Conservation (phyloP, 352 stramenopile genomes). For the Peronospora belbahrii region DNA sequence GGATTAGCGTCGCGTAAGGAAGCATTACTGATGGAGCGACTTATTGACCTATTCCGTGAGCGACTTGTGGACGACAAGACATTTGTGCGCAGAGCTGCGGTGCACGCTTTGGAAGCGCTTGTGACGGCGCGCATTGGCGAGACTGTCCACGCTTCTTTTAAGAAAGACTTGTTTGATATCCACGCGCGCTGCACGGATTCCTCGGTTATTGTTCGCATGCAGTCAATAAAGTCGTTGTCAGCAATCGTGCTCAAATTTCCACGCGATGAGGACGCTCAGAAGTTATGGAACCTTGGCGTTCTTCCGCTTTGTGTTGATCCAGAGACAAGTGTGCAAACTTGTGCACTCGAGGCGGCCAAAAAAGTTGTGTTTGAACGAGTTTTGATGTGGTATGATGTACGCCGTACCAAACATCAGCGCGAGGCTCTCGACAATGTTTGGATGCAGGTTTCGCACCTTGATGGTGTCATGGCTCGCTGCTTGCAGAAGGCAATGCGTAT, state of each 20-base stretch:
- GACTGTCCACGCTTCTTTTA: constrained; percentile 42
- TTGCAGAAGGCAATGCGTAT: constrained; percentile 65
- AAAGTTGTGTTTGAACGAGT: constrained; percentile 61
- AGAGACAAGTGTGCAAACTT: constrained; percentile 66
- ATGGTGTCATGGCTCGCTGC: constrained; percentile 71
- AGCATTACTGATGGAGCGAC: constrained; percentile 53
- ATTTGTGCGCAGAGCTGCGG: constrained; percentile 67
- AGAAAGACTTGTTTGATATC: constrained; percentile 67
- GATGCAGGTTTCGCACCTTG: constrained; percentile 58
- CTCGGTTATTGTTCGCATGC: constrained; percentile 70
- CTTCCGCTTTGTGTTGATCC: constrained; percentile 75
- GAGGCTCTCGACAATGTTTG: constrained; percentile 41
- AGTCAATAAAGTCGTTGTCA: constrained; percentile 77
- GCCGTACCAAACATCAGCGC: constrained; percentile 24
- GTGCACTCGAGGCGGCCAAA: constrained; percentile 47
- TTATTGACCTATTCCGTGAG: constrained; percentile 70
- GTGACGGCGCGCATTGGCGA: constrained; percentile 41
- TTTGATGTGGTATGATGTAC: constrained; percentile 43
- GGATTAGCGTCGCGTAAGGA: constrained; percentile 34
- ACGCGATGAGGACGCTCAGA: constrained; percentile 57
- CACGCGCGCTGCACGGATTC: constrained; percentile 66
- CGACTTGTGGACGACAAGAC: constrained; percentile 76
- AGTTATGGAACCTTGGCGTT: constrained; percentile 78
- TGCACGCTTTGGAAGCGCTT: constrained; percentile 73
- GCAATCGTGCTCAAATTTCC: constrained; percentile 68